Evolutionary conservation across 2,329 filamentous ascomycete species (phyloP).

Genomic region (Colletotrichum trifolii): DNA sequence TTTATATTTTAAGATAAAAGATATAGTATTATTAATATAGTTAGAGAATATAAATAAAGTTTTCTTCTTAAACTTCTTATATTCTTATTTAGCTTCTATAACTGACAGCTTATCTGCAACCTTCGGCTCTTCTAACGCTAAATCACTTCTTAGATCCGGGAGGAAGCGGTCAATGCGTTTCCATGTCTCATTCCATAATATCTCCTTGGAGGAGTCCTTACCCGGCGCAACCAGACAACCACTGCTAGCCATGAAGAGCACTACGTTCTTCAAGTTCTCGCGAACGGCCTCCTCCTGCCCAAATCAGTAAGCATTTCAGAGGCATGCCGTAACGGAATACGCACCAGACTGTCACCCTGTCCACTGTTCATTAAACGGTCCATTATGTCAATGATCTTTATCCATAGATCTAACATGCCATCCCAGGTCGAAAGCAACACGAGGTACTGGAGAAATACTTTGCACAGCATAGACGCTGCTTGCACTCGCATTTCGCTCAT

Average conservation of each 20-base stretch:
- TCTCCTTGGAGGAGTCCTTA: constrained; percentile 64
- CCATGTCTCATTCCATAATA: constrained; percentile 72
- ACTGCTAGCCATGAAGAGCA: constrained; percentile 93
- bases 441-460: constrained; percentile 94
- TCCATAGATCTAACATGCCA: constrained; percentile 91
- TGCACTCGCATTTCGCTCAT: constrained; percentile 97
- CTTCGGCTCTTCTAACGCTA: constrained; percentile 61
- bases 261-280: constrained; percentile 94
- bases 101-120: background rate
- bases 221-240: constrained; percentile 82
- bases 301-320: background rate
- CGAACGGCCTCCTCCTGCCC: constrained; percentile 89
- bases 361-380: constrained; percentile 96
- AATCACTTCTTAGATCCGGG: constrained; percentile 67
- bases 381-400: constrained; percentile 92
- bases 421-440: constrained; percentile 86
- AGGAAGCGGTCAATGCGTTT: constrained; percentile 74
- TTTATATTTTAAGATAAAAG: no score
- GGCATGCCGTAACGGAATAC: constrained; percentile 46
- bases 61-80: background rate
- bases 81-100: background rate
- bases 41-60: no score
- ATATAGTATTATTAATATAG: no score
- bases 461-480: constrained; percentile 89
- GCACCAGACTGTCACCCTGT: constrained; percentile 87